Evolutionary conservation across 768 basidiomycete genomes (phyloP), one percentile per base, ranked within the genome.

Genomic region (Termitomyces titanicus): DNA sequence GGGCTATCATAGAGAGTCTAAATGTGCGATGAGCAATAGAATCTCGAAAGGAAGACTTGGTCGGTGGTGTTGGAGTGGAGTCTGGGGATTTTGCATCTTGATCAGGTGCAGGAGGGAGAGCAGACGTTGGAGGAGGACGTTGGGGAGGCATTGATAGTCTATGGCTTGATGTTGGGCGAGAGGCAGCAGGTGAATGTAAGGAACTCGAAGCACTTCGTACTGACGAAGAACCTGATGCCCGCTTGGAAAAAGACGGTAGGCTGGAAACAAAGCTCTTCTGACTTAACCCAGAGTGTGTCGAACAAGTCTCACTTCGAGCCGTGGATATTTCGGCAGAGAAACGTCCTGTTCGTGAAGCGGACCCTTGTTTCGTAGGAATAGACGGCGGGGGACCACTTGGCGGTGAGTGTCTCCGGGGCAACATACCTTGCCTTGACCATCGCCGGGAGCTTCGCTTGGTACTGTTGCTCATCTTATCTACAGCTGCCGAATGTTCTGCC

Each of bases 91-190:
- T 64, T 45, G 49, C 56, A 54, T 63, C 70, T 38, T 59, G 72
- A 46, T 64, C 63, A 3, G 88, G 89, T 7, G 88, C 83, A 46
- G 85, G 84, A 13, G 89, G 88, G 15, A 85, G 80, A 6, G 88
- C 86, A 47, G 79, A 78, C 25, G 79, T 85, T 0, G 90, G 88
- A 4, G 85, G 81, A 29, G 89, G 89, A 13, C 86, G 83, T 27
- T 83, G 89, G 3, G 89, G 83, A 3, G 81, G 88, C 67, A 88
- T 79, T 3, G 86, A 89, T 18, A 72, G 63, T 38, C 89, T 76
- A 62, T 85, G 78, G 29, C 87, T 76, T 5, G 74, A 71, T 33
- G 63, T 47, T 29, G 69, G 61, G 24, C 63, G 67, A 46, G 65
- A 60, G 40, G 33, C 57, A 38, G 60, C 38, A 33, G 68, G 72